phyloP scores from a whole-genome alignment of 345 rosid species.

The rapeseed (Brassica napus) region DNA sequence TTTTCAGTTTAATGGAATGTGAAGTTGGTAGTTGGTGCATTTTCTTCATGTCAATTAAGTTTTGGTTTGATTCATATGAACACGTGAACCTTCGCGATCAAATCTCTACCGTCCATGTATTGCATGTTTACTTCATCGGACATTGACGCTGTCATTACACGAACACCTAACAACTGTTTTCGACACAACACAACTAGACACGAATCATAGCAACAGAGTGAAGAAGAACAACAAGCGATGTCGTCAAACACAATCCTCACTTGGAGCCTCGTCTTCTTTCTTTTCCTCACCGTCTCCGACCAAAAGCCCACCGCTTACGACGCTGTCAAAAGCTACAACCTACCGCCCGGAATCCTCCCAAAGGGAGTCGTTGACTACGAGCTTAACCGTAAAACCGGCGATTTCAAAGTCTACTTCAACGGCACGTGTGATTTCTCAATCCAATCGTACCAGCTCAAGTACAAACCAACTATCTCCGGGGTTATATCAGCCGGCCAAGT shows the following conservation, averaged over 20 bases:
- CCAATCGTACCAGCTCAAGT: conserved; percentile 57
- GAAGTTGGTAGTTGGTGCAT: neutral
- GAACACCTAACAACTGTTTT: neutral
- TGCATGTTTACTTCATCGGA: neutral
- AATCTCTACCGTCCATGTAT: conserved; percentile 26
- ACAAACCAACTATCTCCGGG: conserved; percentile 55
- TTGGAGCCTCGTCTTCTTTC: conserved; percentile 3
- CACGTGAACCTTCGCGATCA: conserved; percentile 7
- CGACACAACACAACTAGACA: neutral
- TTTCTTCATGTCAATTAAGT: neutral
- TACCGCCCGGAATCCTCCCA: conserved; percentile 71
- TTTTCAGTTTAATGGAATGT: no score
- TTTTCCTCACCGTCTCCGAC: conserved; percentile 10
- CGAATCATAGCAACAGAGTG: conserved; percentile 5
- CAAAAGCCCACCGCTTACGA: conserved; percentile 50
- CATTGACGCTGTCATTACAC: conserved; percentile 12
- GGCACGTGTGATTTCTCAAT: conserved; percentile 50
- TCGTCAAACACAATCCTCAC: conserved; percentile 15
- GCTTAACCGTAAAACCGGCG: conserved; percentile 54
- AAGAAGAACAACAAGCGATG: conserved; percentile 17
- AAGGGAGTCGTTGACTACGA: conserved; percentile 57
- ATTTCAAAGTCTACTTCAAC: conserved; percentile 49
- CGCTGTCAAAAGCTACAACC: conserved; percentile 47
- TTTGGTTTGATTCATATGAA: neutral
- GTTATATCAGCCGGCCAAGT: conserved; percentile 47